Percentiles rank a stretch among this genome's conserved stretches.
phyloP scores from a whole-genome alignment of 75 land plant species.

The Chamaecyparis obtusa region DNA sequence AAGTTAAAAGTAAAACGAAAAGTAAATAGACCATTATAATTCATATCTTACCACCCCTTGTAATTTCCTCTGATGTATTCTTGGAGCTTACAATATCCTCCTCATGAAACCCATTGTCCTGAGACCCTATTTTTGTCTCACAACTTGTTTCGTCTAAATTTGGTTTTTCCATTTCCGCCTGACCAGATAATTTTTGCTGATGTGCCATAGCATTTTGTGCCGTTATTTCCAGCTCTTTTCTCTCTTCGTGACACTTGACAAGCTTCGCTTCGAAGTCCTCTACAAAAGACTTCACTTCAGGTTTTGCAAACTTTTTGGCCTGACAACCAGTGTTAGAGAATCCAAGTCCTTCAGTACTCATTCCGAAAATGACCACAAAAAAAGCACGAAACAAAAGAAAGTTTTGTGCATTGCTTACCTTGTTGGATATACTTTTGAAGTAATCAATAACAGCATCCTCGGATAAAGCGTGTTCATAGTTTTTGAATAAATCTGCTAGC shows the following conservation, averaged over 20 bases:
- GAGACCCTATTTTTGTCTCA: background rate
- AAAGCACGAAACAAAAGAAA: background rate
- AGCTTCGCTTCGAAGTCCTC: constrained; percentile 95
- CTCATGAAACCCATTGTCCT: constrained; percentile 6
- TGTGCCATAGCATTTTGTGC: constrained; percentile 76
- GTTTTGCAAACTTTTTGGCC: constrained; percentile 91
- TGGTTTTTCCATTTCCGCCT: constrained; percentile 7
- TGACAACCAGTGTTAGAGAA: constrained; percentile 18
- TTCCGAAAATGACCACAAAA: background rate
- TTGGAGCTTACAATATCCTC: constrained; percentile 1
- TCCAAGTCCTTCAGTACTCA: background rate
- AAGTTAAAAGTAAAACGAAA: background rate
- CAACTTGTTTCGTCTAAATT: constrained; percentile 1
- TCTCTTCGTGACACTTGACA: constrained; percentile 62
- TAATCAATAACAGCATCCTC: constrained; percentile 79
- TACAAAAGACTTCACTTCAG: constrained; percentile 71
- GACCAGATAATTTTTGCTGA: constrained; percentile 38
- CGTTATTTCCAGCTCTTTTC: constrained; percentile 77
- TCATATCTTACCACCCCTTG: constrained; percentile 2
- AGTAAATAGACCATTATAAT: background rate
- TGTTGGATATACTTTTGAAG: constrained; percentile 74
- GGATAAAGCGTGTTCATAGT: constrained; percentile 75
- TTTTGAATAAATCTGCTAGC: constrained; percentile 80
- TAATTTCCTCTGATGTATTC: constrained; percentile 1
- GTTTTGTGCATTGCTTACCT: constrained; percentile 41